Conservation (phyloP, 495 filamentous ascomycete species). For the Parachaetomium inaequale region DNA sequence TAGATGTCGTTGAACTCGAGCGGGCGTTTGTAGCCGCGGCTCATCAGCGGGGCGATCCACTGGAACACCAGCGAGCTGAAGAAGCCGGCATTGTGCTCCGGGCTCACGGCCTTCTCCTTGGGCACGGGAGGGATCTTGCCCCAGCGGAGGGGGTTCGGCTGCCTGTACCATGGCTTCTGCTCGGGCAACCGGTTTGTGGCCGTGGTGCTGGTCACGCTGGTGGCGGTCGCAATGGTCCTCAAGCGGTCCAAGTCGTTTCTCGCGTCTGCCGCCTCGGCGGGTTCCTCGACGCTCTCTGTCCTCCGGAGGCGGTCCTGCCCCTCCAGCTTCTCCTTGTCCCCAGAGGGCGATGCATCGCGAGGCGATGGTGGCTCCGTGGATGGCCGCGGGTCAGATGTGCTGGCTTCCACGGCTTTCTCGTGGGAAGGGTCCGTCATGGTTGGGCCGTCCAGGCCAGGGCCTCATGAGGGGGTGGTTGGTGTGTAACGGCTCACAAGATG, state of each 20-base stretch:
- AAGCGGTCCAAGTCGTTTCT: slow-evolving; percentile 38
- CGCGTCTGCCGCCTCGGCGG: slow-evolving; percentile 18
- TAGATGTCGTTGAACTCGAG: slow-evolving; percentile 85
- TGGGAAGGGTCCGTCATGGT: slow-evolving; percentile 7
- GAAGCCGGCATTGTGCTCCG: slow-evolving; percentile 58
- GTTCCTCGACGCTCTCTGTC: slow-evolving; percentile 7
- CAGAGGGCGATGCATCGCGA: slow-evolving; percentile 9
- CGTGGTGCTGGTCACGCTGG: slow-evolving; percentile 36
- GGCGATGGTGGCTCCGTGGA: slow-evolving; percentile 7
- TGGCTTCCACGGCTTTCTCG: slow-evolving; percentile 11
- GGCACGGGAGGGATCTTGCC: slow-evolving; percentile 57
- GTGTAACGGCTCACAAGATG: neutral
- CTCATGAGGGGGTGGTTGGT: neutral
- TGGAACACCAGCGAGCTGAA: slow-evolving; percentile 60
- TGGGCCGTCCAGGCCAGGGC: neutral
- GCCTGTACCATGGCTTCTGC: slow-evolving; percentile 58
- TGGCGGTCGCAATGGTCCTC: slow-evolving; percentile 45
- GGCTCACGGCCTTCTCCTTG: slow-evolving; percentile 48
- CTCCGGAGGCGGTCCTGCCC: slow-evolving; percentile 8
- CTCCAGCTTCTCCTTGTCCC: slow-evolving; percentile 16
- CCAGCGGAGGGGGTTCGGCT: slow-evolving; percentile 61
- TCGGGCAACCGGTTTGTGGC: slow-evolving; percentile 28
- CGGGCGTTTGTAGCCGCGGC: slow-evolving; percentile 74
- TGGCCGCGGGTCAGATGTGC: slow-evolving; percentile 8
- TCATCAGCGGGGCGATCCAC: slow-evolving; percentile 69